Conservation (phyloP, 495 filamentous ascomycete species). For the Cairneyella variabilis region DNA sequence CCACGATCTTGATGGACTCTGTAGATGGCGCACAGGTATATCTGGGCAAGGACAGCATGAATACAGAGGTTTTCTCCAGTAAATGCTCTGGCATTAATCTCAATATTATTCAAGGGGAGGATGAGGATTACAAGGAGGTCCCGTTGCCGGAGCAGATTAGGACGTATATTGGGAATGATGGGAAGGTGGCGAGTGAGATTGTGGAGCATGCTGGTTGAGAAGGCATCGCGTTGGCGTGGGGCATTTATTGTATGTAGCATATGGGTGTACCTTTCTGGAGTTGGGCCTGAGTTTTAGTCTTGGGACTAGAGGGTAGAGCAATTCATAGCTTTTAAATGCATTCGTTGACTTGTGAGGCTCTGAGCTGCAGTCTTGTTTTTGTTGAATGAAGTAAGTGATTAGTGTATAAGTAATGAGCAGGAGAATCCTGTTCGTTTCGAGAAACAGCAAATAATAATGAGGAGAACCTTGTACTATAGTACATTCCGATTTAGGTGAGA, state of each 20-base stretch:
- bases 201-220: conserved; percentile 82
- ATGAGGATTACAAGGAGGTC: conserved; percentile 77
- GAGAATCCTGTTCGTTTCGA: no score
- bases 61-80: conserved; percentile 80
- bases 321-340: not conserved
- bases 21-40: conserved; percentile 88
- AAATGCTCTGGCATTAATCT: conserved; percentile 84
- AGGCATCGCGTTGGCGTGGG: not conserved
- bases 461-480: no score
- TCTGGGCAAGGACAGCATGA: conserved; percentile 69
- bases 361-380: no score
- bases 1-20: conserved; percentile 87
- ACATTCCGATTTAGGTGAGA: no score
- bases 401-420: no score
- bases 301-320: not conserved
- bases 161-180: conserved; percentile 62
- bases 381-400: no score
- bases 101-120: conserved; percentile 65
- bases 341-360: no score
- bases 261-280: conserved; percentile 7
- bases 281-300: conserved; percentile 3
- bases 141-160: conserved; percentile 88
- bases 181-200: conserved; percentile 77
- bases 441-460: no score
- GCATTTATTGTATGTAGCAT: conserved; percentile 16